Base-by-base conservation (phyloP, 441 rosid species). In the Arabidopsis lyrata region DNA sequence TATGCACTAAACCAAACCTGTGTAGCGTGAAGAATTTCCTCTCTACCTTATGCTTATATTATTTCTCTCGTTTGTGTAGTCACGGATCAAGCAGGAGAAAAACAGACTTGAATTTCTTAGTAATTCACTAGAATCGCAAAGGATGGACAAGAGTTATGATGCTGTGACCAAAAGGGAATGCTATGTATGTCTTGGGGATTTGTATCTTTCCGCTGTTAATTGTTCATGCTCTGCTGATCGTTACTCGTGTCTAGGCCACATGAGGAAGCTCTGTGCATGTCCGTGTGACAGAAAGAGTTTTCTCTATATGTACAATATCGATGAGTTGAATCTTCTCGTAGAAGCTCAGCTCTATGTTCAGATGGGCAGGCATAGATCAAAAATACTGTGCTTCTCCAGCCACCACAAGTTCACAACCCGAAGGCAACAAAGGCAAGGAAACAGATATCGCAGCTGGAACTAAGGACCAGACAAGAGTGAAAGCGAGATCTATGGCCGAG, bases 241-340 rank as follows among this genome's bases (percentile, higher is more conserved):
- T 56, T 91, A 82, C 76, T 74, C 86, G 7, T 94, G 97, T 53
- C 79, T 86, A 66, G 78, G 58, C 62, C 96, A 94, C 75, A 84
- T 79, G 63, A 82, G 83, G 85, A 86, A 76, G 44, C 90, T 88
- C 39, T 94, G 98, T 73, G 76, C 82, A 15, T 94, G 98, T 82
- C 74, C 82, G 61, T 80, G 85, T 87, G 83, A 76, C 31, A 80
- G 68, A 38, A 87, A 73, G 84, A 83, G 80, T 55, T 85, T 84
- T 56, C 75, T 90, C 5, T 86, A 82, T 75, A 84, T 88, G 11
- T 81, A 84, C 11, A 80, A 73, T 15, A 79, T 81, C 5, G 78
- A 76, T 3, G 91, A 94, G 77, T 64, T 94, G 69, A 74, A 86
- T 65, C 29, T 67, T 42, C 95, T 91, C 45, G 75, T 85, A 24